Base-by-base conservation (phyloP, 805 yeast genomes). In the Suhomyces sp. region DNA sequence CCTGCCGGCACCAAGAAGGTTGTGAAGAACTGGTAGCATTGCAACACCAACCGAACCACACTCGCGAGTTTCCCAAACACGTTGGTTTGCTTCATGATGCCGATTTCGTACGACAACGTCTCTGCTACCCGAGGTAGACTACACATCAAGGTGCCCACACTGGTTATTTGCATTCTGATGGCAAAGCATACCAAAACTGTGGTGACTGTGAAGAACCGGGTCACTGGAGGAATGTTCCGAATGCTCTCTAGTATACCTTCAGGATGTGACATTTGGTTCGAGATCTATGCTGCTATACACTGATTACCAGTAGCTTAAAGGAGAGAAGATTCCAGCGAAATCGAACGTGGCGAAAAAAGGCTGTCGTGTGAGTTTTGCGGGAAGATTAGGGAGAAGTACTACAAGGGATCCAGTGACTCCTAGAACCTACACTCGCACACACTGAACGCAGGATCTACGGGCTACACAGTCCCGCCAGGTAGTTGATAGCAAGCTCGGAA, bases 181-280 rank as follows among this genome's bases (percentile, higher is more conserved):
- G 54, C 37, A 1, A 53, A 7, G 20, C 44, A 52, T 8, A 76
- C 72, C 10, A 75, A 66, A 21, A 81, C 68, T 1, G 85, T 69
- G 3, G 78, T 61, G 37, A 82, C 67, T 1, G 83, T 80, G 49
- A 84, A 68, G 44, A 78, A 75, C 54, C 88, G 69, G 3, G 89
- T 84, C 22, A 84, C 82, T 3, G 87, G 85, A 1, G 89, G 89
- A 6, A 85, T 80, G 33, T 60, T 53, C 46, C 57, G 55, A 33
- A 68, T 63, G 25, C 53, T 57, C 9, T 65, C 68, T 13, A 60
- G 41, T 37, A 37, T 37, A 17, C 41, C 41, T 17, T 37, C 60
- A 17, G 41, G 41, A 19, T 37, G 41, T 37, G 41, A 37, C 41
- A 37, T 37, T 17, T 15, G 22, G 21, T 27, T 13, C n/a, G 35